Evolutionary conservation across 805 yeast genomes (phyloP).

Genomic region (Candida saitoana): DNA sequence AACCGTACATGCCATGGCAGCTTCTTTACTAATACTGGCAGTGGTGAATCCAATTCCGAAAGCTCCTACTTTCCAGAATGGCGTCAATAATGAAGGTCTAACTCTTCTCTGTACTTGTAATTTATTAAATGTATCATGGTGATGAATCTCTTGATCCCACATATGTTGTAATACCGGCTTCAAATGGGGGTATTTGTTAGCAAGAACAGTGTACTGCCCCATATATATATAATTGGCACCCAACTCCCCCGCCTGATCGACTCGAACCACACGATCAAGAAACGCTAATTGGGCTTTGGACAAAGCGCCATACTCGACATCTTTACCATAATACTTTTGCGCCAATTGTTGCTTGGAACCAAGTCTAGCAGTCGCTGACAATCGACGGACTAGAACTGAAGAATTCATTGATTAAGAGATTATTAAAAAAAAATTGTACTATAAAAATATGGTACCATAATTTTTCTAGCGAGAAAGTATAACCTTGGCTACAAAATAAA

Average conservation of each 20-base stretch:
- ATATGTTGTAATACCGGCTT: slow-evolving; percentile 82
- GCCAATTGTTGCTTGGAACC: slow-evolving; percentile 8
- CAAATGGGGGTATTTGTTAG: slow-evolving; percentile 65
- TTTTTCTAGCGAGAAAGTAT: background rate
- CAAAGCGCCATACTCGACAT: slow-evolving; percentile 33
- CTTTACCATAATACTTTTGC: slow-evolving; percentile 19
- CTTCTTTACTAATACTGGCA: slow-evolving; percentile 83
- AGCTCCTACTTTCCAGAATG: slow-evolving; percentile 92
- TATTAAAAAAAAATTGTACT: no score
- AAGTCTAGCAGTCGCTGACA: slow-evolving; percentile 5
- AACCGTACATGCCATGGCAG: slow-evolving; percentile 99
- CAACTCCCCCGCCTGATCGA: slow-evolving; percentile 96
- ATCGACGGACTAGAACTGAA: background rate
- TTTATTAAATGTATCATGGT: slow-evolving; percentile 77
- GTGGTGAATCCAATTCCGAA: slow-evolving; percentile 81
- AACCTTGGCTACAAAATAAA: background rate
- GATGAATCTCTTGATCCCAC: slow-evolving; percentile 98
- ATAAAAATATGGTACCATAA: background rate
- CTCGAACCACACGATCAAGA: slow-evolving; percentile 73
- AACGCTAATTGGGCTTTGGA: slow-evolving; percentile 63
- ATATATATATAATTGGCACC: slow-evolving; percentile 92
- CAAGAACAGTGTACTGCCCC: slow-evolving; percentile 80
- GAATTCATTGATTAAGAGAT: no score
- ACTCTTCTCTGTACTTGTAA: slow-evolving; percentile 75
- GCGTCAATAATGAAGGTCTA: slow-evolving; percentile 88